Conservation (phyloP, 148 eudicot genomes). For the Silene uniflora region DNA sequence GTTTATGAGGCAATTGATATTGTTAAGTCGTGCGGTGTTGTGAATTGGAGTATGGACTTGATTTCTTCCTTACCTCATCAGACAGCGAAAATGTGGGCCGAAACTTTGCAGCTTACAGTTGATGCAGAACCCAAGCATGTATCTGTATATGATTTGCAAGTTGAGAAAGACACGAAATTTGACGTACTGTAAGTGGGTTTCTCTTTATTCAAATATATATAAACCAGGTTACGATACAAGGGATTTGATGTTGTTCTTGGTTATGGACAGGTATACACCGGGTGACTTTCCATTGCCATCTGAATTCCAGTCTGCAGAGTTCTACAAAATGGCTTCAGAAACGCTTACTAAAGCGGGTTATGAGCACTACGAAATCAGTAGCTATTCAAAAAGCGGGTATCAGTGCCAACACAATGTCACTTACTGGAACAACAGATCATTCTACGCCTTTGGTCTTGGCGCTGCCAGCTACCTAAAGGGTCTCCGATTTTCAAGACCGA, state of each 20-base stretch:
- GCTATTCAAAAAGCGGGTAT: constrained; percentile 72
- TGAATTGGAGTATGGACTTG: constrained; percentile 92
- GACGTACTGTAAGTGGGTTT: constrained; percentile 59
- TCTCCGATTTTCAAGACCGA: constrained; percentile 82
- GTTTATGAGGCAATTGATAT: constrained; percentile 71
- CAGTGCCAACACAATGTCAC: constrained; percentile 81
- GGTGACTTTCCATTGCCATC: constrained; percentile 92
- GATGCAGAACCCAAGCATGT: constrained; percentile 71
- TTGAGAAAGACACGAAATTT: constrained; percentile 86
- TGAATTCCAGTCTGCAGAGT: constrained; percentile 71
- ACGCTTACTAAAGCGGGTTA: constrained; percentile 64
- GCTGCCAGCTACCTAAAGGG: constrained; percentile 72
- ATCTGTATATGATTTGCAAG: constrained; percentile 92
- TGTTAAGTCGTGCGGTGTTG: constrained; percentile 60
- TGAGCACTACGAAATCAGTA: constrained; percentile 85
- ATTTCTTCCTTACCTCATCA: constrained; percentile 98
- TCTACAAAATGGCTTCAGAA: constrained; percentile 81
- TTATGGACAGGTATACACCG: constrained; percentile 68
- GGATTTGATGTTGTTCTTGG: constrained; percentile 8
- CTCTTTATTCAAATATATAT: no score
- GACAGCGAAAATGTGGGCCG: constrained; percentile 82
- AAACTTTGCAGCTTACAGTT: constrained; percentile 63
- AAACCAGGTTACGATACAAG: no score
- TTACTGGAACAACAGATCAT: constrained; percentile 73
- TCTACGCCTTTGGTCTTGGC: constrained; percentile 82